Percentiles rank a stretch among this genome's conserved stretches.
Evolutionary conservation across 2,329 filamentous ascomycete species (phyloP).

Genomic region (Ciborinia camelliae): DNA sequence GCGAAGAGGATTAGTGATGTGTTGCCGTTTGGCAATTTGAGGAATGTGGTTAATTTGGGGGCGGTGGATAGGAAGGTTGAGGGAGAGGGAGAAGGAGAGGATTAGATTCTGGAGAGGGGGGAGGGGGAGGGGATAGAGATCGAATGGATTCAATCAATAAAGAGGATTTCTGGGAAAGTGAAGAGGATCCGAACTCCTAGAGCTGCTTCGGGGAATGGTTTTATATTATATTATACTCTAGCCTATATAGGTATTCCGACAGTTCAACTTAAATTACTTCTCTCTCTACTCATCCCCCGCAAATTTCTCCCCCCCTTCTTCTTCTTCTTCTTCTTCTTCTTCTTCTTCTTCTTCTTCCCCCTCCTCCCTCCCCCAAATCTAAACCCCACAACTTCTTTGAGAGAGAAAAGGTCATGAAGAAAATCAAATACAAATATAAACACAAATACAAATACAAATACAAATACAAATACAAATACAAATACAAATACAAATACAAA

Average conservation of each 20-base stretch:
- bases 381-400: too few species aligned
- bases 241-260: background rate
- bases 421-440: too few species aligned
- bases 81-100: background rate
- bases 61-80: background rate
- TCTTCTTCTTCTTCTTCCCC: too few species aligned
- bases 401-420: too few species aligned
- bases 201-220: background rate
- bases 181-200: background rate
- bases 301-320: background rate
- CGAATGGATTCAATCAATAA: background rate
- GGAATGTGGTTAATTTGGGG: conserved; percentile 56
- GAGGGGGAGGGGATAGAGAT: background rate
- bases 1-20: conserved; percentile 79
- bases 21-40: conserved; percentile 81
- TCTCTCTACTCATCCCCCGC: too few species aligned
- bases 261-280: background rate
- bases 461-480: too few species aligned
- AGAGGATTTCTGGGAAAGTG: background rate
- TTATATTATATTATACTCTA: too few species aligned
- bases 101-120: too few species aligned
- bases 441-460: too few species aligned
- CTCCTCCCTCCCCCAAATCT: too few species aligned
- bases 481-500: too few species aligned
- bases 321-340: too few species aligned